Conservation (phyloP, 2,329 filamentous ascomycete species). For the Sclerotinia sclerotiorum region DNA sequence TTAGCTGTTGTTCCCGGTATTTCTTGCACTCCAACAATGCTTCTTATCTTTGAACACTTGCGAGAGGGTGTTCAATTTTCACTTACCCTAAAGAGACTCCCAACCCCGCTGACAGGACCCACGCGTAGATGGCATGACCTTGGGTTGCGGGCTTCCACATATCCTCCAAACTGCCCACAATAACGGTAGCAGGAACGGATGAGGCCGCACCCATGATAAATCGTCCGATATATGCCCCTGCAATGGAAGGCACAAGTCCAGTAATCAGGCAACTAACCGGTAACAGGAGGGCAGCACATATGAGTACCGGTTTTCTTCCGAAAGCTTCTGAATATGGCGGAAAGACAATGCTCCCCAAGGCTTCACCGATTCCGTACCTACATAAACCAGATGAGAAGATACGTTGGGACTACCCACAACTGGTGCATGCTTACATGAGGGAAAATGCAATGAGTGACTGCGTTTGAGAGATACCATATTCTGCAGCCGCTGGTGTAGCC, state of each 20-base stretch:
- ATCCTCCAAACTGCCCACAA: constrained; percentile 51
- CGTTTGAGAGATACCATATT: constrained; percentile 14
- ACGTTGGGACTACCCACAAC: not conserved
- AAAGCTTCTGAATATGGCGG: constrained; percentile 44
- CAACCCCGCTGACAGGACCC: constrained; percentile 46
- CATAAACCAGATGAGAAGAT: not conserved
- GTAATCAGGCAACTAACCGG: constrained; percentile 43
- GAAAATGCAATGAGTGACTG: constrained; percentile 15
- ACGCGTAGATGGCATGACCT: constrained; percentile 49
- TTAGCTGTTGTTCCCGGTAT: not conserved
- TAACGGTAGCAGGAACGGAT: constrained; percentile 49
- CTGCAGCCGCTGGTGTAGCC: constrained; percentile 9
- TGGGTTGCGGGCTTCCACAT: constrained; percentile 48
- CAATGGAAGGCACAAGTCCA: constrained; percentile 42
- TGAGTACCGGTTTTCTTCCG: constrained; percentile 42
- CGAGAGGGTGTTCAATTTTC: not conserved
- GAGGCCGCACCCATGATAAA: constrained; percentile 48
- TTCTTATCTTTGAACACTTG: not conserved
- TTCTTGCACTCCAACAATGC: too few species aligned
- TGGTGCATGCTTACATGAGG: constrained; percentile 8
- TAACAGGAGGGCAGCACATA: constrained; percentile 40
- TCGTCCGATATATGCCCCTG: constrained; percentile 45
- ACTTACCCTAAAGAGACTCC: constrained; percentile 41
- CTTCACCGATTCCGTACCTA: constrained; percentile 39
- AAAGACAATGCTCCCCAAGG: constrained; percentile 43